Base-by-base conservation (phyloP, 2,329 filamentous ascomycete species). In the Colletotrichum graminicola region DNA sequence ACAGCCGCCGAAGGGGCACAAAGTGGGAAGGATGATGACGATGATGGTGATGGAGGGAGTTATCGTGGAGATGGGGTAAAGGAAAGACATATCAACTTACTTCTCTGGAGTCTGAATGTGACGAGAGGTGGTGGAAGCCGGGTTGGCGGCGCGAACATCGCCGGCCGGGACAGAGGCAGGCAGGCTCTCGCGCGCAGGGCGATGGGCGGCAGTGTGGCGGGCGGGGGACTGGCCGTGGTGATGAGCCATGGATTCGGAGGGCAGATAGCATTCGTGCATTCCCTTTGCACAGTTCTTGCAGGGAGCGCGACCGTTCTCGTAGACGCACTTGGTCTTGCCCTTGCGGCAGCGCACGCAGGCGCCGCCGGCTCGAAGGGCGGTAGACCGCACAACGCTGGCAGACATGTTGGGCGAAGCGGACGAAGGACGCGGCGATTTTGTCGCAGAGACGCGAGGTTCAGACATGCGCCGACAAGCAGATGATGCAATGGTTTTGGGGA, bases 251-350 rank as follows among this genome's bases (percentile, higher is more conserved):
- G 84, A 88, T 80, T 90, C 88, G 39, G 87, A 89, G 49, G 88
- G 88, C 26, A 90, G 81, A 78, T 90, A 90, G 81, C 88, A 90
- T 67, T 90, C 87, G 79, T 90, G 88, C 86, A 89, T 87, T 71
- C 88, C 88, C 79, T 90, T 90, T 59, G 87, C 86, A 80, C 88
- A 90, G 80, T 90, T 90, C 78, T 88, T 88, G 82, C 88, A 90
- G 16, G 88, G 88, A n/a, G 87, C 86, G 77, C 87, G 84, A 62
- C 87, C 88, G 75, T 88, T 89, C 73, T 90, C 88, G 81, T 90
- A 90, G 76, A 90, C 88, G 73, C 88, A 90, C 76, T 89, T 90
- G 63, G 88, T 90, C 80, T 90, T 90, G 81, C 88, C 88, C 78
- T 90, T 90, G 78, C 88, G 87, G 80, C 88, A 90, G 79, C 88